phyloP scores from a whole-genome alignment of 2,329 filamentous ascomycete species.

The Diplodia scrobiculata region DNA sequence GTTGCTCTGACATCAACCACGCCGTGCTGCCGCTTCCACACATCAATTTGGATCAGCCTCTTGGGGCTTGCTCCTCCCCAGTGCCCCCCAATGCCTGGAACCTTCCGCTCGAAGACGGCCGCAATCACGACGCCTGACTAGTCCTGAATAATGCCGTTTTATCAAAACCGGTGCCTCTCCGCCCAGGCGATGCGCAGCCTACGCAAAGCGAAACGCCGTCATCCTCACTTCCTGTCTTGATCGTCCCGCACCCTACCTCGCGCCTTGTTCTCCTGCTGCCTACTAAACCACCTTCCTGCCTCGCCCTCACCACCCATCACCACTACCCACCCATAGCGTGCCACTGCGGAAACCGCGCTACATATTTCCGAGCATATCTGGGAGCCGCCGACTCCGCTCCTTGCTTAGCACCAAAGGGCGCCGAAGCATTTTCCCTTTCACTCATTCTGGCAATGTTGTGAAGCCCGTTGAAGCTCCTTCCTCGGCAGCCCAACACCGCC shows the following conservation, averaged over 20 bases:
- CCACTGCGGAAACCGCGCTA: slow-evolving; percentile 27
- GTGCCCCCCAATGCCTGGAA: slow-evolving; percentile 40
- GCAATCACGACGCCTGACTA: slow-evolving; percentile 32
- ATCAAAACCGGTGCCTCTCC: slow-evolving; percentile 42
- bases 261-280: slow-evolving; percentile 30
- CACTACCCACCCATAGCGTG: slow-evolving; percentile 13
- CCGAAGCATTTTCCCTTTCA: slow-evolving; percentile 27
- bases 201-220: slow-evolving; percentile 32
- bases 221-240: slow-evolving; percentile 30
- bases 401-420: slow-evolving; percentile 27
- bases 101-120: slow-evolving; percentile 38
- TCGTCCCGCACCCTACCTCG: slow-evolving; percentile 29
- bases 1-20: slow-evolving; percentile 31
- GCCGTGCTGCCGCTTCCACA: slow-evolving; percentile 27
- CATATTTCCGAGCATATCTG: slow-evolving; percentile 29
- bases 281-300: slow-evolving; percentile 27
- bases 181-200: slow-evolving; percentile 37
- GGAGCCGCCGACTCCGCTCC: slow-evolving; percentile 22
- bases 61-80: slow-evolving; percentile 35
- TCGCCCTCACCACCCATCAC: slow-evolving; percentile 2
- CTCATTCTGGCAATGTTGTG: slow-evolving; percentile 29
- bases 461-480: slow-evolving; percentile 27
- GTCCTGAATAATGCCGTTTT: slow-evolving; percentile 45
- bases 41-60: slow-evolving; percentile 45
- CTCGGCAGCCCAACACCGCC: slow-evolving; percentile 31